These are phyloP conservation scores for Trichoderma harzianum DNA, from an alignment of 2,329 filamentous ascomycete species.

Conservation along the genomic window DNA sequence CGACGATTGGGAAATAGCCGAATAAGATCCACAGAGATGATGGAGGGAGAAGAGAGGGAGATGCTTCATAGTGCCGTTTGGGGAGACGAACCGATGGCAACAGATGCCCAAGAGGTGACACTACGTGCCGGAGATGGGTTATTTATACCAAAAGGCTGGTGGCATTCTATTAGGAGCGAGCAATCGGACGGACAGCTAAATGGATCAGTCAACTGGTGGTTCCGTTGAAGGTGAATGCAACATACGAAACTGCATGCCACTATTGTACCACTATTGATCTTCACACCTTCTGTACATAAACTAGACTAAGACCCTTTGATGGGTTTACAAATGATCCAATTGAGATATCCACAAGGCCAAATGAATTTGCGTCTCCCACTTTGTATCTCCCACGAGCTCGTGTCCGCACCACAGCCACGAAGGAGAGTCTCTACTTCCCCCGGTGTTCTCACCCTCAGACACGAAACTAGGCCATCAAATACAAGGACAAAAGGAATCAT, in stretches of 20 bases:
- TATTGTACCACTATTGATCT: not conserved
- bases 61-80: conserved; percentile 69
- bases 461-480: conserved; percentile 67
- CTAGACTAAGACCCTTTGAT: not conserved
- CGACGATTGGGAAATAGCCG: conserved; percentile 40
- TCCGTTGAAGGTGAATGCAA: conserved; percentile 28
- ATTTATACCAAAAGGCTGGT: conserved; percentile 45
- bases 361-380: conserved; percentile 47
- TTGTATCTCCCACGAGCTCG: conserved; percentile 46
- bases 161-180: conserved; percentile 44
- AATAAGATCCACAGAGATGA: conserved; percentile 83
- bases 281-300: not conserved
- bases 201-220: conserved; percentile 47
- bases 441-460: conserved; percentile 62
- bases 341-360: conserved; percentile 49
- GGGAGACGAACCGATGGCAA: conserved; percentile 39
- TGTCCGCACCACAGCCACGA: conserved; percentile 46
- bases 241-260: not conserved
- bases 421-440: conserved; percentile 62
- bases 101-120: conserved; percentile 47
- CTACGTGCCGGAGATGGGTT: conserved; percentile 52
- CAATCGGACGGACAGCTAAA: conserved; percentile 36
- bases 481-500: conserved; percentile 64
- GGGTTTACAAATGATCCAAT: conserved; percentile 33
- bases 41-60: conserved; percentile 70